These are phyloP conservation scores for Mycena sanguinolenta DNA, from an alignment of 768 basidiomycete genomes.

Conservation along the genomic window DNA sequence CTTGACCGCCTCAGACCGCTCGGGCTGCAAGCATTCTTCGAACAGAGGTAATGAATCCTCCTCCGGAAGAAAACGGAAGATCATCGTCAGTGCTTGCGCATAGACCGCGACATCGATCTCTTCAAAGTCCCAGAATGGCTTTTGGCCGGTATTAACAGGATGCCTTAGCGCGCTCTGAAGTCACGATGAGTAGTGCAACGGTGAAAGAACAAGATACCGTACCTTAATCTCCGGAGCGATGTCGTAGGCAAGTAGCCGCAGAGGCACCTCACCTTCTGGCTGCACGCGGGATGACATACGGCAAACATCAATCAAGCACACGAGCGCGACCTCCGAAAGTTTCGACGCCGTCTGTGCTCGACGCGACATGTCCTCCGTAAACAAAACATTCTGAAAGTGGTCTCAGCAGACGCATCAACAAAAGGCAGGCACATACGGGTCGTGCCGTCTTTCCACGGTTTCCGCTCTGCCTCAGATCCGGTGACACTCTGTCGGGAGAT, in stretches of 20 bases:
- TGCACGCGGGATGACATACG: conserved; percentile 72
- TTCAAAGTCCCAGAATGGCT: conserved; percentile 83
- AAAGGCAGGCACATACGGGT: conserved; percentile 18
- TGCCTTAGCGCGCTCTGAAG: conserved; percentile 46
- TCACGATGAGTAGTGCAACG: neutral
- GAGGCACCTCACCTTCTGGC: conserved; percentile 68
- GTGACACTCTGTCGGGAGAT: conserved; percentile 78
- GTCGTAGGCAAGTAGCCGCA: conserved; percentile 77
- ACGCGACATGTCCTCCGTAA: conserved; percentile 73
- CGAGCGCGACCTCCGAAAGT: conserved; percentile 74
- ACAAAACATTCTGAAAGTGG: conserved; percentile 62
- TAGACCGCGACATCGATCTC: conserved; percentile 84
- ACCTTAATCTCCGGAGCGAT: conserved; percentile 88
- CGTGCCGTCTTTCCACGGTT: conserved; percentile 49
- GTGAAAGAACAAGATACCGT: conserved; percentile 26
- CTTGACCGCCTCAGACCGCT: conserved; percentile 86
- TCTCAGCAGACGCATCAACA: neutral
- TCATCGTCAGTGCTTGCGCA: conserved; percentile 78
- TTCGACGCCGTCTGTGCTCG: conserved; percentile 69
- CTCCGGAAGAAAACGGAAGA: conserved; percentile 78
- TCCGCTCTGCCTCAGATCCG: conserved; percentile 57
- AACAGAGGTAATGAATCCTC: conserved; percentile 76
- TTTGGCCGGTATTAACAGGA: conserved; percentile 54
- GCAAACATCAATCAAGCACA: conserved; percentile 84
- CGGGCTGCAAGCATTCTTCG: conserved; percentile 75